Percentiles rank a stretch among this genome's conserved stretches.
These are phyloP conservation scores for Eucalyptus curtisii DNA, from an alignment of 345 rosid genomes.

Conservation along the genomic window DNA sequence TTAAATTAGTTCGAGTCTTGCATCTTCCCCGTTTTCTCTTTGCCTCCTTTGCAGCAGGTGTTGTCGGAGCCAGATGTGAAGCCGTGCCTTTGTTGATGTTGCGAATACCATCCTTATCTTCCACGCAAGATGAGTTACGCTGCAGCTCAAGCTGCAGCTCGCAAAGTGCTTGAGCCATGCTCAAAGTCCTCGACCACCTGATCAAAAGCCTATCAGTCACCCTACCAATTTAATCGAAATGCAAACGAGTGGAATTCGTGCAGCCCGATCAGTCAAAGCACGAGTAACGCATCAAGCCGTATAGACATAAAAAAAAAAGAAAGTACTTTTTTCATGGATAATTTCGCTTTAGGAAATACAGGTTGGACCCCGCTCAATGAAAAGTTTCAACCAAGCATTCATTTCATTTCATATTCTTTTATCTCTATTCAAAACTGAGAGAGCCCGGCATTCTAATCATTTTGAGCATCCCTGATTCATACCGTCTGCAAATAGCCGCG, in stretches of 20 bases:
- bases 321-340: background rate
- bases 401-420: fast-evolving
- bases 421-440: background rate
- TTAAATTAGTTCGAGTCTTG: background rate
- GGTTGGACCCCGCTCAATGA: no score
- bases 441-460: background rate
- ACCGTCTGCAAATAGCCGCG: fast-evolving
- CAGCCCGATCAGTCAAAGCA: background rate
- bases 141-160: conserved; percentile 34
- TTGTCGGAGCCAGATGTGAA: conserved; percentile 6
- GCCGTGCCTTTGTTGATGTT: background rate
- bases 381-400: no score
- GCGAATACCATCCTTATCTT: background rate
- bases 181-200: conserved; percentile 43
- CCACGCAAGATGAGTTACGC: background rate
- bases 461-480: background rate
- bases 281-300: background rate
- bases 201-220: background rate
- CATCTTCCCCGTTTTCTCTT: conserved; percentile 2
- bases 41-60: conserved; percentile 12
- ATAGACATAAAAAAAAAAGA: background rate
- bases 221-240: background rate
- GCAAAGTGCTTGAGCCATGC: conserved; percentile 41
- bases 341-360: background rate
- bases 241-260: background rate